Conservation (phyloP, 2,329 filamentous ascomycete species). For the Ophiognomonia clavigignenti-juglandacearum region DNA sequence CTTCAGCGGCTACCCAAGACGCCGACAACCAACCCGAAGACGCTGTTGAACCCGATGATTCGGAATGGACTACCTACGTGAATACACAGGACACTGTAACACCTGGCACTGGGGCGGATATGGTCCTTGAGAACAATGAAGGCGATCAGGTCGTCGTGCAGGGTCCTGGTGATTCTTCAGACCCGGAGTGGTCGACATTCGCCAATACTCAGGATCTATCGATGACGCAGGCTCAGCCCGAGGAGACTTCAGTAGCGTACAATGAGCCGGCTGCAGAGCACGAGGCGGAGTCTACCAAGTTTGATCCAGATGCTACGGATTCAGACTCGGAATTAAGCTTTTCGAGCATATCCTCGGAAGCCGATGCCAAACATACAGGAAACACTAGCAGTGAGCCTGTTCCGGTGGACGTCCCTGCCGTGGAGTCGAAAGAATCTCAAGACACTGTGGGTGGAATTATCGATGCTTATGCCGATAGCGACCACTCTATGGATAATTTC, state of each 20-base stretch:
- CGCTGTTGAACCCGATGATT: background rate
- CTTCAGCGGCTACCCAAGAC: background rate
- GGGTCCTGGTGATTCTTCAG: background rate
- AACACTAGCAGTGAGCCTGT: background rate
- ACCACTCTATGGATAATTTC: background rate
- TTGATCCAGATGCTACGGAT: background rate
- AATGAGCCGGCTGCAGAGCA: background rate
- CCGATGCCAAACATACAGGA: background rate
- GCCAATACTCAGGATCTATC: background rate
- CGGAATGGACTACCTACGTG: slow-evolving; percentile 7
- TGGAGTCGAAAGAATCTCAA: background rate
- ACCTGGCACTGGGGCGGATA: background rate
- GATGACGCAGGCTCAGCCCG: background rate
- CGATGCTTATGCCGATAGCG: slow-evolving; percentile 1
- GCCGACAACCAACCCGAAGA: background rate
- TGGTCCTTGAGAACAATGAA: background rate
- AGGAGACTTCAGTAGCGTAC: background rate
- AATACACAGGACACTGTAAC: slow-evolving; percentile 5
- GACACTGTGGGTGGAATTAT: slow-evolving; percentile 8
- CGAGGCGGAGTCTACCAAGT: background rate
- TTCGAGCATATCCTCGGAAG: background rate
- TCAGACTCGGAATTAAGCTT: background rate
- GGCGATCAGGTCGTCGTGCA: background rate
- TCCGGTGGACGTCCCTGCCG: background rate
- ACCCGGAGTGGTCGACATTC: background rate